phyloP scores from a whole-genome alignment of 768 basidiomycete genomes.

The Mycena rosella region DNA sequence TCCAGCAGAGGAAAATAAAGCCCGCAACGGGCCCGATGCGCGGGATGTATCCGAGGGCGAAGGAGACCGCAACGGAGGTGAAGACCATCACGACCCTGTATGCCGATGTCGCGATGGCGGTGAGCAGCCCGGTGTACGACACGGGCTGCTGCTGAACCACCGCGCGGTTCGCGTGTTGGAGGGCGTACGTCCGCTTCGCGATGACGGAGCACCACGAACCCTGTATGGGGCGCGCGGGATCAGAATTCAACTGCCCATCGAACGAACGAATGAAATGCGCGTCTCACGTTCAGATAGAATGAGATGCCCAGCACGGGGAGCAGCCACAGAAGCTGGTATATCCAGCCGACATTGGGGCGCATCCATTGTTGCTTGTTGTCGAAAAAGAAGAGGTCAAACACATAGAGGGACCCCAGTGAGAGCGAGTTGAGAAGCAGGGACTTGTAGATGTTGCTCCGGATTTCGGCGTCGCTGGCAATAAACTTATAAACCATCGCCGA shows the following conservation, averaged over 20 bases:
- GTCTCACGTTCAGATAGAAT: conserved; percentile 84
- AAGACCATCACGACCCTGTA: conserved; percentile 87
- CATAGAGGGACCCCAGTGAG: conserved; percentile 78
- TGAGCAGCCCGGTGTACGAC: conserved; percentile 79
- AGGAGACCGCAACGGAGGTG: conserved; percentile 79
- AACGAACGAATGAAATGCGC: too few species aligned
- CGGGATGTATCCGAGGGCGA: conserved; percentile 74
- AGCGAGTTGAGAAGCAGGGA: conserved; percentile 79
- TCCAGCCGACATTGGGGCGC: conserved; percentile 79
- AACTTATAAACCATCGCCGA: conserved; percentile 4
- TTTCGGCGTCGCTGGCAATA: conserved; percentile 74
- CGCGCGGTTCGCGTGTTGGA: conserved; percentile 77
- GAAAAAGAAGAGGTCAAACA: conserved; percentile 79
- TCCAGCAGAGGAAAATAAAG: conserved; percentile 86
- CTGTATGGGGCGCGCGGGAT: conserved; percentile 54
- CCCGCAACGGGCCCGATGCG: conserved; percentile 69
- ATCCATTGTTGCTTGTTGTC: conserved; percentile 74
- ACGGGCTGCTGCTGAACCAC: conserved; percentile 63
- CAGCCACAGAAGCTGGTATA: conserved; percentile 85
- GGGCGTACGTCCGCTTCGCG: conserved; percentile 77
- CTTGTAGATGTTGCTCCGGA: conserved; percentile 81
- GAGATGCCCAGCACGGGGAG: conserved; percentile 81
- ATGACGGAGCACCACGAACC: conserved; percentile 83
- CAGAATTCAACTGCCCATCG: too few species aligned
- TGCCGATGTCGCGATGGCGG: conserved; percentile 81